phyloP scores from a whole-genome alignment of 148 eudicot genomes.

The Nyssa sinensis region DNA sequence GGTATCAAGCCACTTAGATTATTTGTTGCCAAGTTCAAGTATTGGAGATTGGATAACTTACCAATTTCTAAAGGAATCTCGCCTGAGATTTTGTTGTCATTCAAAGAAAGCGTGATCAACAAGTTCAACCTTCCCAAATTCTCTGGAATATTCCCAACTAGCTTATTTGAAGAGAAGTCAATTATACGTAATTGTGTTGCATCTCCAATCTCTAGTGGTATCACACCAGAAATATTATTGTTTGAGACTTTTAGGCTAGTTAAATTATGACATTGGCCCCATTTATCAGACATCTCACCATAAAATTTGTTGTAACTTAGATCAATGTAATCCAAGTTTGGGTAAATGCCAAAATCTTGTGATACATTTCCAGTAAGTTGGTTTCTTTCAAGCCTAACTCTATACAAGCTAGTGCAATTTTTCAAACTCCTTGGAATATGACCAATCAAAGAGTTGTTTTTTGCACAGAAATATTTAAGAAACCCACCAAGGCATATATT shows the following conservation, averaged over 20 bases:
- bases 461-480: background rate
- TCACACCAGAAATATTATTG: slow-evolving; percentile 14
- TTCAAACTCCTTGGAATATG: slow-evolving; percentile 24
- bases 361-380: background rate
- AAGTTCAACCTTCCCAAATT: slow-evolving; percentile 10
- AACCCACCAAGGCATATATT: background rate
- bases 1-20: slow-evolving; percentile 40
- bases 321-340: slow-evolving; percentile 28
- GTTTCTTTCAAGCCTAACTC: slow-evolving; percentile 10
- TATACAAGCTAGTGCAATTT: background rate
- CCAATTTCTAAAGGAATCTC: slow-evolving; percentile 35
- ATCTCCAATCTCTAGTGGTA: slow-evolving; percentile 12
- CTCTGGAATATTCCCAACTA: slow-evolving; percentile 23
- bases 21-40: slow-evolving; percentile 37
- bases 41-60: slow-evolving; percentile 24
- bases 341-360: slow-evolving; percentile 34
- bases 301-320: slow-evolving; percentile 3
- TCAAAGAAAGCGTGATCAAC: background rate
- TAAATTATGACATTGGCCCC: background rate
- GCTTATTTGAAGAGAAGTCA: slow-evolving; percentile 26
- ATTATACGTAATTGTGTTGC: slow-evolving; percentile 3
- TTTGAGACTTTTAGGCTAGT: slow-evolving; percentile 20
- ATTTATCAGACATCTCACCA: background rate
- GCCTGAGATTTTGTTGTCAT: slow-evolving; percentile 36
- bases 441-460: slow-evolving; percentile 26